These are phyloP conservation scores for Kentomonas sorsogonicus DNA, from an alignment of 208 protist species.

Conservation along the genomic window DNA sequence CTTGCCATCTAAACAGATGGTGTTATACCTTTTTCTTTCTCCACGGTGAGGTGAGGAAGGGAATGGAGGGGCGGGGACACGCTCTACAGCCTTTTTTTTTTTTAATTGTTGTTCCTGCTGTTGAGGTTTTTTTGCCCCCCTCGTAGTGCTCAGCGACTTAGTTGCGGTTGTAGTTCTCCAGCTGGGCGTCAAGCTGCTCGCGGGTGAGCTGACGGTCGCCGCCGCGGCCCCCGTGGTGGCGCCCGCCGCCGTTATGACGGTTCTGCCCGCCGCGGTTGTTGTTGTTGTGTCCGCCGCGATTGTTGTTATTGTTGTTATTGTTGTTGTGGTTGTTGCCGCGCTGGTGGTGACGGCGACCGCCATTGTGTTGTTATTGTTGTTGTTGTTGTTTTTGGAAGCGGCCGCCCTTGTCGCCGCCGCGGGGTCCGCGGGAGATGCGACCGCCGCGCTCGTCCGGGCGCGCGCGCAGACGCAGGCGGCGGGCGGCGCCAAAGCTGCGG, in stretches of 20 bases:
- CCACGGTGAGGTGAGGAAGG: no score
- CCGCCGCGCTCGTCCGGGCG: constrained; percentile 7
- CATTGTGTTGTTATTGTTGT: constrained; percentile 6
- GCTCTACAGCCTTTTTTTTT: no score
- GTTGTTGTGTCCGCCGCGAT: constrained; percentile 6
- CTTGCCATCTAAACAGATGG: no score
- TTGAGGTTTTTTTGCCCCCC: no score
- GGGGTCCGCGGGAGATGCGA: constrained; percentile 16
- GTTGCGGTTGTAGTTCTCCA: constrained; percentile 66
- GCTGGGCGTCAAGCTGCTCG: constrained; percentile 71
- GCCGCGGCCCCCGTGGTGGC: constrained; percentile 16
- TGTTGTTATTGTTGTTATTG: constrained; percentile 21
- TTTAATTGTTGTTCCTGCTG: no score
- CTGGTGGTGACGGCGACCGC: no score
- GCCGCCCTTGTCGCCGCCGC: constrained; percentile 14
- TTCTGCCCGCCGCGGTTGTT: constrained; percentile 17
- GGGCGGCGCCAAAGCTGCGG: constrained; percentile 8
- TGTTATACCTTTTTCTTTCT: no score
- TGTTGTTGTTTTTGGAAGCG: constrained; percentile 4
- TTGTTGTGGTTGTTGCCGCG: constrained; percentile 15
- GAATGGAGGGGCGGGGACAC: no score
- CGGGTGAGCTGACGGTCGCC: constrained; percentile 28
- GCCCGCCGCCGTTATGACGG: constrained; percentile 10
- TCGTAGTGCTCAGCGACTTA: no score
- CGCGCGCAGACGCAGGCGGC: constrained; percentile 8